Conservation (phyloP, 495 filamentous ascomycete genomes). For the Podospora pseudoanserina region DNA sequence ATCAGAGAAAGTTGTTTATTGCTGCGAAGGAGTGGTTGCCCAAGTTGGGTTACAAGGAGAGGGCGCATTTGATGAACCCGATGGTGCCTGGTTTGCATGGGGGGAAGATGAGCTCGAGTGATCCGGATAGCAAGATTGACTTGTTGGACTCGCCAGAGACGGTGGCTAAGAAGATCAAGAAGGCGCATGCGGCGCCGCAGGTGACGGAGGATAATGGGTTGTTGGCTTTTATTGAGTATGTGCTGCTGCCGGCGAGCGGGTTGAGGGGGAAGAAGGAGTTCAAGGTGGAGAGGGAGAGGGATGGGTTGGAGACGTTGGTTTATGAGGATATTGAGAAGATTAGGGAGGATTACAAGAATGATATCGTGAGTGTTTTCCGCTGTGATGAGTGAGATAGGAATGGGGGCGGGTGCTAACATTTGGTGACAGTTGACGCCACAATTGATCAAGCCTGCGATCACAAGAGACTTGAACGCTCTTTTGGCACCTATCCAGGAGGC, state of each 20-base stretch:
- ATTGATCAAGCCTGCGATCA: slow-evolving; percentile 73
- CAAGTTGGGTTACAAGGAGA: slow-evolving; percentile 64
- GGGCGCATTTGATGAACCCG: slow-evolving; percentile 84
- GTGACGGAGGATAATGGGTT: slow-evolving; percentile 82
- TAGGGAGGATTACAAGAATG: slow-evolving; percentile 72
- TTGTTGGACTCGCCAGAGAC: slow-evolving; percentile 71
- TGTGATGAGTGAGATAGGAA: neutral
- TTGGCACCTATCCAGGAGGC: slow-evolving; percentile 70
- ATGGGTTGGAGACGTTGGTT: slow-evolving; percentile 67
- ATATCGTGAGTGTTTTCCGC: slow-evolving; percentile 60
- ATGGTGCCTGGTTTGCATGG: slow-evolving; percentile 89
- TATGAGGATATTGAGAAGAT: slow-evolving; percentile 71
- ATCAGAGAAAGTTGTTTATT: slow-evolving; percentile 89
- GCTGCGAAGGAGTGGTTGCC: slow-evolving; percentile 74
- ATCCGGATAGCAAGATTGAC: slow-evolving; percentile 79
- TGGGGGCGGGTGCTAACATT: slow-evolving; percentile 18
- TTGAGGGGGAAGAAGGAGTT: slow-evolving; percentile 53
- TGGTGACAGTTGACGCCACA: slow-evolving; percentile 69
- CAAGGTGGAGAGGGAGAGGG: slow-evolving; percentile 55
- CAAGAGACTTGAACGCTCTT: slow-evolving; percentile 63
- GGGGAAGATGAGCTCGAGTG: slow-evolving; percentile 67
- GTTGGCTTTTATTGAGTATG: slow-evolving; percentile 75
- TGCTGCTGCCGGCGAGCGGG: slow-evolving; percentile 67
- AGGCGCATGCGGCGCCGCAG: slow-evolving; percentile 71
- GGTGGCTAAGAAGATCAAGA: slow-evolving; percentile 75